Evolutionary conservation across 129 eudicot genomes (phyloP).

Genomic region (Flaveria sonorensis): DNA sequence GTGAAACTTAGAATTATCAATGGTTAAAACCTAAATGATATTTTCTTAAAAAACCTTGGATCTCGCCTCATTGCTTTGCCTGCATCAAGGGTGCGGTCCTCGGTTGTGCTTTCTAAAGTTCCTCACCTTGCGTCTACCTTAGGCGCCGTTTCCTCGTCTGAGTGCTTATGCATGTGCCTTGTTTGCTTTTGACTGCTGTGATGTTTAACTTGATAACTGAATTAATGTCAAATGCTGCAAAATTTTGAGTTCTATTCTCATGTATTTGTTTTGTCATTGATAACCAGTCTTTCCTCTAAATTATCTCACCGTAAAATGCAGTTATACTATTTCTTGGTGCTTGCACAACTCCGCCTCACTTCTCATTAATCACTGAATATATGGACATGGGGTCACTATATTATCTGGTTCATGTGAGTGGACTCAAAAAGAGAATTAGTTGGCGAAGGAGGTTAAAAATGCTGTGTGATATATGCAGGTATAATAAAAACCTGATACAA

Average conservation of each 20-base stretch:
- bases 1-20: background rate
- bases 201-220: slow-evolving; percentile 2
- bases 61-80: background rate
- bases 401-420: slow-evolving; percentile 82
- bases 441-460: slow-evolving; percentile 84
- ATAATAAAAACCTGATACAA: background rate
- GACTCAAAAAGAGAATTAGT: slow-evolving; percentile 82
- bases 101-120: background rate
- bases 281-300: background rate
- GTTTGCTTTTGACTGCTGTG: background rate
- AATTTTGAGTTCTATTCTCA: background rate
- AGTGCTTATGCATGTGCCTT: background rate
- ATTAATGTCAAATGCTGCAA: background rate
- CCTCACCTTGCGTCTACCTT: background rate
- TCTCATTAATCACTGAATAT: slow-evolving; percentile 82
- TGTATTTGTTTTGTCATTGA: background rate
- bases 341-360: slow-evolving; percentile 85
- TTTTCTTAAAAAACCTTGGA: background rate
- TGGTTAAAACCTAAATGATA: background rate
- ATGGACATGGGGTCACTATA: slow-evolving; percentile 97
- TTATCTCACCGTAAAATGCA: slow-evolving; percentile 39
- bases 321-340: slow-evolving; percentile 94
- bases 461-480: slow-evolving; percentile 97
- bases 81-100: too few species aligned
- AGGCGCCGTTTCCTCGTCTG: background rate